Base-by-base conservation (phyloP, 2,329 filamentous ascomycete species). In the Penicillium capsulatum region DNA sequence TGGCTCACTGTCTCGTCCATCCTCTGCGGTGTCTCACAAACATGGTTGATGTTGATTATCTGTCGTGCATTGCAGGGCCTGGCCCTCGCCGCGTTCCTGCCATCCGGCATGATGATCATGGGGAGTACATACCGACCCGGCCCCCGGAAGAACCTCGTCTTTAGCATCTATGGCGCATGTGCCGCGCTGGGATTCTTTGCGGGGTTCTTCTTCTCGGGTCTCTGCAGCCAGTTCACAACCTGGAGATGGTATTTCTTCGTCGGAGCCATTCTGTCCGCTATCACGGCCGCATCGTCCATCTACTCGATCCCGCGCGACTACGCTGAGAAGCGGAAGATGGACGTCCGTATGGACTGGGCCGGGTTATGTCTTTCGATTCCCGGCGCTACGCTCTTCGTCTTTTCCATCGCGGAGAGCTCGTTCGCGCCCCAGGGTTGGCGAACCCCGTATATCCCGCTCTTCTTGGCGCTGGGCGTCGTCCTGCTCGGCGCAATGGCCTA, bases 1-100 rank as follows among this genome's bases (percentile, higher is more conserved):
- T 77, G 85, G 86, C 75, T 87, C 35, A 61, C 78, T 6, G 47
- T 82, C 26, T 90, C 84, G 78, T 81, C 78, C 7, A 64, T 90
- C 37, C 67, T 87, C 38, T 77, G 76, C 11, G 86, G 85, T 8
- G 86, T 90, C 64, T 81, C 80, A 42, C 67, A 70, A 38, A 82
- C 77, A 62, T 75, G 81, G 44, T 61, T 79, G 35, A 85, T 88
- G 80, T 71, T 90, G 45, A 83, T 87, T 50, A 70, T 84, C 38
- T 85, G 81, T 57, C 81, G 86, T 36, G 84, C 84, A 7, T 66
- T 89, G 30, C 84, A 88, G 61, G 86, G 86, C 0, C 65, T 91
- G 7, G 86, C 84, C 0, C 75, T 83, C 1, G 83, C 84, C 1
- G 83, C 84, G 0, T 86, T 85, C 45, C 61, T 88, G 10, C 83